Evolutionary conservation across 306 rosid species (phyloP).

Genomic region (Prunus campanulata): DNA sequence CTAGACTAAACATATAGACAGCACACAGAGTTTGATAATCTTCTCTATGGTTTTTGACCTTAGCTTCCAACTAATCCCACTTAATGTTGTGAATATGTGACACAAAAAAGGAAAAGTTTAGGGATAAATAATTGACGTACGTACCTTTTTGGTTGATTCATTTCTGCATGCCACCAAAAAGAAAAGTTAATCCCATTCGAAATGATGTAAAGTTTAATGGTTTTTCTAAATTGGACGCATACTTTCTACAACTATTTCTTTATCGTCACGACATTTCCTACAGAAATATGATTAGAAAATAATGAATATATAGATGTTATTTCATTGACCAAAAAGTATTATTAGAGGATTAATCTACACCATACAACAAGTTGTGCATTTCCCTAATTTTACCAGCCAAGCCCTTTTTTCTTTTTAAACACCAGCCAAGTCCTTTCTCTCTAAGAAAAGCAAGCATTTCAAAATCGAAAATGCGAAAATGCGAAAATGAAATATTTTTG

Average conservation of each 20-base stretch:
- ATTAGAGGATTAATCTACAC: too few relatives aligned
- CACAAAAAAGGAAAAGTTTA: neutral
- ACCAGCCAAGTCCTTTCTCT: neutral
- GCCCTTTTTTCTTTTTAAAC: neutral
- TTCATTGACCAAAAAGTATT: too few relatives aligned
- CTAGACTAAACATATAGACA: neutral
- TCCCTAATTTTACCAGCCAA: too few relatives aligned
- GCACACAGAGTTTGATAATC: too few relatives aligned
- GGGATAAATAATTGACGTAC: neutral
- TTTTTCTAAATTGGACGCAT: neutral
- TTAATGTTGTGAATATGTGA: neutral
- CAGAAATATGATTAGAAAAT: too few relatives aligned
- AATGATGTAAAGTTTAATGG: neutral
- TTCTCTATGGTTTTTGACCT: too few relatives aligned
- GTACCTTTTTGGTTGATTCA: slow-evolving; percentile 4
- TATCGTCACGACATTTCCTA: too few relatives aligned
- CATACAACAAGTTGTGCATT: too few relatives aligned
- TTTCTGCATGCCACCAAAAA: neutral
- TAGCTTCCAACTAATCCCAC: neutral
- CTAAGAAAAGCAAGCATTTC: neutral
- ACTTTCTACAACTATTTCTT: neutral
- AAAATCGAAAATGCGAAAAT: neutral
- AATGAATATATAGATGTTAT: too few relatives aligned
- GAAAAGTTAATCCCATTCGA: neutral
- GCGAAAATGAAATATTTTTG: neutral